Conservation (phyloP, 2,329 filamentous ascomycete species). For the Sclerotinia glacialis region DNA sequence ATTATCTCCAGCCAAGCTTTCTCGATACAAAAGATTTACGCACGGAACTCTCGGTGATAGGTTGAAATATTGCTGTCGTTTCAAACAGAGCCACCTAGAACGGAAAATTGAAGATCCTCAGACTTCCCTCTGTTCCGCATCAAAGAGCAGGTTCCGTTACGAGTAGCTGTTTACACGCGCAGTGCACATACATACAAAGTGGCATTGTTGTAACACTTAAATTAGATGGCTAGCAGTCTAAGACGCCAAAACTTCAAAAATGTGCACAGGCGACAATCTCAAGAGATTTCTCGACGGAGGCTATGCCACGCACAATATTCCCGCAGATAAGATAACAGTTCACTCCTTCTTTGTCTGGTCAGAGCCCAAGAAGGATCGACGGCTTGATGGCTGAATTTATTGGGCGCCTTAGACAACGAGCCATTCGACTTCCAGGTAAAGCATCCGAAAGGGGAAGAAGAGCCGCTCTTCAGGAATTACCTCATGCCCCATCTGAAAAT, state of each 20-base stretch:
- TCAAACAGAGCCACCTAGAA: background rate
- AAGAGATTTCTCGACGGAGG: background rate
- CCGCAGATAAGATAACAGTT: background rate
- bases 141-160: background rate
- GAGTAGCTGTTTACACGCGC: background rate
- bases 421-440: background rate
- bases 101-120: background rate
- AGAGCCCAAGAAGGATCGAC: background rate
- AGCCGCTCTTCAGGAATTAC: background rate
- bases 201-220: background rate
- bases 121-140: background rate
- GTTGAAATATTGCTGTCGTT: background rate
- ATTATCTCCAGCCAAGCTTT: background rate
- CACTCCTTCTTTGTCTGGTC: background rate
- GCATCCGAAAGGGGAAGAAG: background rate
- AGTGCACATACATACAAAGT: background rate
- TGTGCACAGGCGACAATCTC: background rate
- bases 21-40: background rate
- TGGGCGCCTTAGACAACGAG: background rate
- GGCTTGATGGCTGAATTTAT: background rate
- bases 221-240: background rate
- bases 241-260: background rate
- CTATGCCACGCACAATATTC: conserved; percentile 1
- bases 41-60: background rate
- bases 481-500: background rate